Percentiles rank a stretch among this genome's conserved stretches.
These are phyloP conservation scores for Spirogloea muscicola DNA, from an alignment of 139 green algal genomes.

Conservation along the genomic window DNA sequence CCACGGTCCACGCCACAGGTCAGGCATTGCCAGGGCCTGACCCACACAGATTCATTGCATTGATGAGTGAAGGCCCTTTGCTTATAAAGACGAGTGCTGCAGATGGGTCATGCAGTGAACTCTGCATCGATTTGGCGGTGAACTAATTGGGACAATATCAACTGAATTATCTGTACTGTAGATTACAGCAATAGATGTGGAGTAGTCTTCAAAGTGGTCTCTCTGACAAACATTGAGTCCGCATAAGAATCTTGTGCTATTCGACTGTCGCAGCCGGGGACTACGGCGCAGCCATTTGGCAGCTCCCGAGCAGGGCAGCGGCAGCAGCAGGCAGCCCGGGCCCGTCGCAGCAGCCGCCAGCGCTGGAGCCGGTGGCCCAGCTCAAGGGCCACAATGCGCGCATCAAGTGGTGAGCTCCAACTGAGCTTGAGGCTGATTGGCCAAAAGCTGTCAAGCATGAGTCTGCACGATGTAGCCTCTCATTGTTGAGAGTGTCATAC, in stretches of 20 bases:
- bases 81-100: background rate
- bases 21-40: background rate
- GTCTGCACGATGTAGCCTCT: background rate
- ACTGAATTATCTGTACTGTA: background rate
- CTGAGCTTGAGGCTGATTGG: background rate
- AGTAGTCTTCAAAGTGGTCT: background rate
- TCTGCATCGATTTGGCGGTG: background rate
- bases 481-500: background rate
- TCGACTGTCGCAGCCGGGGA: background rate
- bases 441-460: background rate
- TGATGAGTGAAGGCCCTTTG: background rate
- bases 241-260: background rate
- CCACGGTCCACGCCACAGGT: slow-evolving; percentile 19
- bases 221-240: background rate
- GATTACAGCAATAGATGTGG: background rate
- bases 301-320: background rate
- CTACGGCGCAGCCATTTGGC: slow-evolving; percentile 14
- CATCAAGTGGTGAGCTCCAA: slow-evolving; percentile 1
- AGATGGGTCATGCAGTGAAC: background rate
- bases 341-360: too few relatives aligned
- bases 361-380: background rate
- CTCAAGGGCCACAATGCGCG: background rate
- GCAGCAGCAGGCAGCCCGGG: background rate
- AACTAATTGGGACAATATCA: background rate
- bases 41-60: background rate